Percentiles rank a stretch among this genome's conserved stretches.
Evolutionary conservation across 2,329 filamentous ascomycete genomes (phyloP).

Genomic region (Phialophora tarda): DNA sequence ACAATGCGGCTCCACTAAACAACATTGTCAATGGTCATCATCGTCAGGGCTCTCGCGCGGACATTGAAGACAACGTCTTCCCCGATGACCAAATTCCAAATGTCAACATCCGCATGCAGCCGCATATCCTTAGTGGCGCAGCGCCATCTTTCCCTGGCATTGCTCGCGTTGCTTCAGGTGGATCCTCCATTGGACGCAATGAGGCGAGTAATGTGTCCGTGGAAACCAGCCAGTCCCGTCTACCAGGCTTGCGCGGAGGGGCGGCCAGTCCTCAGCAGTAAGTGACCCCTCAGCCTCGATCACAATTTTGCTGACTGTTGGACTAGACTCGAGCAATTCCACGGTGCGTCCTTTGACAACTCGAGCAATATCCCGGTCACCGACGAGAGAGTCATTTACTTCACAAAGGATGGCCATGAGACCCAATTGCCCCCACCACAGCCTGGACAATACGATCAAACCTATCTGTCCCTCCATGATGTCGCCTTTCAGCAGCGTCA

Average conservation of each 20-base stretch:
- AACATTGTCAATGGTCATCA: slow-evolving; percentile 33
- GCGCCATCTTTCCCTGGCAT: slow-evolving; percentile 15
- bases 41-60: slow-evolving; percentile 30
- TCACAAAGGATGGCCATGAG: slow-evolving; percentile 38
- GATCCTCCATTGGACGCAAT: slow-evolving; percentile 10
- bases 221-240: slow-evolving; percentile 16
- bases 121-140: slow-evolving; percentile 25
- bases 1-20: slow-evolving; percentile 8
- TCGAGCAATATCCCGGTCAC: slow-evolving; percentile 17
- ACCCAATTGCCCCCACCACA: slow-evolving; percentile 32
- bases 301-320: slow-evolving; percentile 15
- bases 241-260: slow-evolving; percentile 36
- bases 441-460: slow-evolving; percentile 44
- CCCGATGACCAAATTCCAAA: slow-evolving; percentile 39
- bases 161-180: slow-evolving; percentile 16
- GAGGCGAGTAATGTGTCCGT: slow-evolving; percentile 15
- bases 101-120: slow-evolving; percentile 39
- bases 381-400: slow-evolving; percentile 34
- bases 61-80: slow-evolving; percentile 38
- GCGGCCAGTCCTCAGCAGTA: slow-evolving; percentile 37
- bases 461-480: slow-evolving; percentile 39
- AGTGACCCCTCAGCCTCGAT: slow-evolving; percentile 14
- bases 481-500: slow-evolving; percentile 44
- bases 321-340: slow-evolving; percentile 32
- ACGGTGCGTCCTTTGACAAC: slow-evolving; percentile 32